Evolutionary conservation across 2,329 filamentous ascomycete species (phyloP).

Genomic region (Colletotrichum neosansevieriae): DNA sequence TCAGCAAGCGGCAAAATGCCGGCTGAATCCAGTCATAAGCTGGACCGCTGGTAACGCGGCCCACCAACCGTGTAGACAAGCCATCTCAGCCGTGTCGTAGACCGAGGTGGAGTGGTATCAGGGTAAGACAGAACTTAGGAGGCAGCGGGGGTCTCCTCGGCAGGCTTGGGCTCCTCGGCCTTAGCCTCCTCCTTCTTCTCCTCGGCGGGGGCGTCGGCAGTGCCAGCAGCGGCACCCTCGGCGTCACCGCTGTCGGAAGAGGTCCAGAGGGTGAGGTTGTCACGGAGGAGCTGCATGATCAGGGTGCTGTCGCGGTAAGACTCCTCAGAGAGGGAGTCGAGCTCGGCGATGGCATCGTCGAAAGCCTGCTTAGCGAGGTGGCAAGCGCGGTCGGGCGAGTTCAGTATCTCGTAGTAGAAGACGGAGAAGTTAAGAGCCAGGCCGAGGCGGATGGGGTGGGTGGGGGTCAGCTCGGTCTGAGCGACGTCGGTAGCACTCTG

Average conservation of each 20-base stretch:
- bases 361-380: slow-evolving; percentile 99
- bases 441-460: slow-evolving; percentile 97
- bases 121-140: slow-evolving; percentile 61
- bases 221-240: slow-evolving; percentile 72
- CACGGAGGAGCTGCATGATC: slow-evolving; percentile 98
- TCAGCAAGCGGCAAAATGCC: slow-evolving; percentile 50
- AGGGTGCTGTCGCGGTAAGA: slow-evolving; percentile 99
- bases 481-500: slow-evolving; percentile 98
- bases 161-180: slow-evolving; percentile 51
- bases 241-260: slow-evolving; percentile 89
- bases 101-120: slow-evolving; percentile 56
- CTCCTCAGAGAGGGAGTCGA: slow-evolving; percentile 97
- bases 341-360: slow-evolving; percentile 98
- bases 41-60: slow-evolving; percentile 22
- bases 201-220: slow-evolving; percentile 71
- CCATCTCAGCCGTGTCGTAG: slow-evolving; percentile 50
- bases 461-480: slow-evolving; percentile 96
- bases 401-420: slow-evolving; percentile 99
- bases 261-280: slow-evolving; percentile 98
- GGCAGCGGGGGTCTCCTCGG: slow-evolving; percentile 59
- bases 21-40: slow-evolving; percentile 33
- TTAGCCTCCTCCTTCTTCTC: slow-evolving; percentile 67
- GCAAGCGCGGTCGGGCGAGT: slow-evolving; percentile 97
- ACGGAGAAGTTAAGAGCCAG: slow-evolving; percentile 99
- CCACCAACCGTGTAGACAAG: slow-evolving; percentile 25